Evolutionary conservation across 768 basidiomycete species (phyloP).

Genomic region (Amanita muscaria): DNA sequence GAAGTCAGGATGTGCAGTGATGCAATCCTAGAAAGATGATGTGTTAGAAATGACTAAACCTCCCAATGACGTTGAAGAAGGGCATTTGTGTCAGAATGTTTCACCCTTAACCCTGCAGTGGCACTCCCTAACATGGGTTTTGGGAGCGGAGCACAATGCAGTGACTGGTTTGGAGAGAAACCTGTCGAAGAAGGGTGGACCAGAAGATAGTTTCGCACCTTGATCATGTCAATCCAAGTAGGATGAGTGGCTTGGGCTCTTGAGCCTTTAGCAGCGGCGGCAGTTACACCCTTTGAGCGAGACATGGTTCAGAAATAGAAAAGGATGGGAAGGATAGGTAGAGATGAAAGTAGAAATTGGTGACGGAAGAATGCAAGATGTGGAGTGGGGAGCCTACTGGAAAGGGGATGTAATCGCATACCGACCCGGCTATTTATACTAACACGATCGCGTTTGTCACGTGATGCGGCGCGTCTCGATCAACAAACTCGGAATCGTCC

Average conservation of each 20-base stretch:
- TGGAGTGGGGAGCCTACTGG: conserved; percentile 12
- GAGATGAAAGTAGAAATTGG: conserved; percentile 14
- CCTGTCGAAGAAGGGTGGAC: background rate
- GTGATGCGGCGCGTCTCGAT: conserved; percentile 28
- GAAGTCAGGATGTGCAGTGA: conserved; percentile 63
- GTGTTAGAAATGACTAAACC: conserved; percentile 6
- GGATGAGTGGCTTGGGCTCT: conserved; percentile 36
- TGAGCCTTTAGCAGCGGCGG: conserved; percentile 35
- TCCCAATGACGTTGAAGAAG: background rate
- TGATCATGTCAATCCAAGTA: conserved; percentile 72
- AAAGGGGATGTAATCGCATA: conserved; percentile 32
- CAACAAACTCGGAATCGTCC: conserved; percentile 25
- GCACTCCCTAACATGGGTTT: background rate
- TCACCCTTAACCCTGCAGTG: conserved; percentile 3
- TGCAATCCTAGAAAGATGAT: conserved; percentile 58
- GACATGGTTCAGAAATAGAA: background rate
- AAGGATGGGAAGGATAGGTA: conserved; percentile 12
- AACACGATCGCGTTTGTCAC: conserved; percentile 37
- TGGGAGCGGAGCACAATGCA: background rate
- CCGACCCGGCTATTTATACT: conserved; percentile 33
- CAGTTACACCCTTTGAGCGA: conserved; percentile 4
- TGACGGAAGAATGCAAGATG: conserved; percentile 10
- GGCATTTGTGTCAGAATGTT: background rate
- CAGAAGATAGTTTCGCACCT: conserved; percentile 35
- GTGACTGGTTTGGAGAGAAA: background rate